A percentile compares a stretch with the other conserved stretches of the same genome.
phyloP scores from a whole-genome alignment of 805 yeast genomes.

The Metschnikowia amazonensis region DNA sequence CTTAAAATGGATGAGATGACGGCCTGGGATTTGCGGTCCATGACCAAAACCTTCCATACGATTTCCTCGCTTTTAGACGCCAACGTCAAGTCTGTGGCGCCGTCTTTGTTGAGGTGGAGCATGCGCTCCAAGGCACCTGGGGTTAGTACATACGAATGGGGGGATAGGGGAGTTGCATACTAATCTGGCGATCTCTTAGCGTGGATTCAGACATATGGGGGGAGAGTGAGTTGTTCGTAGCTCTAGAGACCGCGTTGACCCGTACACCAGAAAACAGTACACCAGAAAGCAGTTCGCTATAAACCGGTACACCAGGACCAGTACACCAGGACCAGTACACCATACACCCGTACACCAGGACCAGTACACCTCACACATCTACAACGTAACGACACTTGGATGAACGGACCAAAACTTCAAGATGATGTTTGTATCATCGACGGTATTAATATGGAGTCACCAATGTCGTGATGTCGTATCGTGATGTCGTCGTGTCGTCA shows the following conservation, averaged over 20 bases:
- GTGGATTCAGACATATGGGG: constrained; percentile 9
- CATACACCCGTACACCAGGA: no score
- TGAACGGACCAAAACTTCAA: no score
- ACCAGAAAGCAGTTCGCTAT: background rate
- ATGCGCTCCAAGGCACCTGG: constrained; percentile 59
- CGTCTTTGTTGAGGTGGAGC: constrained; percentile 74
- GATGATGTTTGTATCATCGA: no score
- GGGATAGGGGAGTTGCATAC: constrained; percentile 6
- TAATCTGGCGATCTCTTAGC: constrained; percentile 14
- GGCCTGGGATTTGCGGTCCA: constrained; percentile 78
- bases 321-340: no score
- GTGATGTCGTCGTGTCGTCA: no score
- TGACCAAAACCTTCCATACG: constrained; percentile 85
- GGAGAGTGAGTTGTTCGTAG: background rate
- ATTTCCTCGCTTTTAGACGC: constrained; percentile 61
- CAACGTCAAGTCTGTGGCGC: constrained; percentile 50
- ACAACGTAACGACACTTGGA: no score
- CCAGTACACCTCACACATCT: no score
- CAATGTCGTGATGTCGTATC: no score
- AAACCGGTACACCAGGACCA: background rate
- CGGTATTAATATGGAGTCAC: no score
- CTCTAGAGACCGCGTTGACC: background rate
- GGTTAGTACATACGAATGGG: constrained; percentile 4
- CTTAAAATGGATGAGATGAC: constrained; percentile 88
- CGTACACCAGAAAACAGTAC: background rate